Base-by-base conservation (phyloP, 768 basidiomycete species). In the Pholiota molesta region DNA sequence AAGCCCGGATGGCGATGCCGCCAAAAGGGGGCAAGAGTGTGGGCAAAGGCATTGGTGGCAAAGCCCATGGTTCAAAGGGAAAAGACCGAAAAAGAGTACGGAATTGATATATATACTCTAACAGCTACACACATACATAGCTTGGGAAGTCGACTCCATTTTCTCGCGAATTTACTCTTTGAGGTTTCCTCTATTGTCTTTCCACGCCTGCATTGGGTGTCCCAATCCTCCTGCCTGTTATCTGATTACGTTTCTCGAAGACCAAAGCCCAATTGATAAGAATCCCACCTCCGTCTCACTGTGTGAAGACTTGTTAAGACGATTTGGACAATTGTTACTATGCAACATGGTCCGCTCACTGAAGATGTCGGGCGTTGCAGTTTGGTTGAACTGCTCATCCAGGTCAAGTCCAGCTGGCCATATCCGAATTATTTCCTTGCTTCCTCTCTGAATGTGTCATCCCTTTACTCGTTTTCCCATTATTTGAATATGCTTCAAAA, bases 1-100 rank as follows among this genome's bases (percentile, higher is more conserved):
- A 90, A 75, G 83, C 87, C 35, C 80, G 89, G 65, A 82, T 81
- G 66, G 72, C 79, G 40, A 79, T 91, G 71, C 73, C 66, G 16
- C 59, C 68, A 47, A 69, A 66, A 16, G 68, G 65, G 0, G 66
- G 71, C 45, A 74, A 74, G 26, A 73, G 78, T 5, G 71, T 73
- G 60, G 75, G 68, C 52, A 54, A 54, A 65, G 39, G 33, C 17
- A 21, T 49, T 26, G 47, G 51, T 87, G 84, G 71, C 54, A 53
- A 31, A 60, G 66, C 10, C 57, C 72, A 82, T 80, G 73, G 17
- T 21, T 29, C 33, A 26, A 58, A 58, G 55, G 65, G 64, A n/a
- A 68, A 63, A 60, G 65, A 61, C 42, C 60, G 67, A 13, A 68
- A 68, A 58, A 56, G 67, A 33, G 62, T 62, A 40, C 67, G 67